Evolutionary conservation across 2,329 filamentous ascomycete genomes (phyloP).

Genomic region (Chaetothyriales sp.): DNA sequence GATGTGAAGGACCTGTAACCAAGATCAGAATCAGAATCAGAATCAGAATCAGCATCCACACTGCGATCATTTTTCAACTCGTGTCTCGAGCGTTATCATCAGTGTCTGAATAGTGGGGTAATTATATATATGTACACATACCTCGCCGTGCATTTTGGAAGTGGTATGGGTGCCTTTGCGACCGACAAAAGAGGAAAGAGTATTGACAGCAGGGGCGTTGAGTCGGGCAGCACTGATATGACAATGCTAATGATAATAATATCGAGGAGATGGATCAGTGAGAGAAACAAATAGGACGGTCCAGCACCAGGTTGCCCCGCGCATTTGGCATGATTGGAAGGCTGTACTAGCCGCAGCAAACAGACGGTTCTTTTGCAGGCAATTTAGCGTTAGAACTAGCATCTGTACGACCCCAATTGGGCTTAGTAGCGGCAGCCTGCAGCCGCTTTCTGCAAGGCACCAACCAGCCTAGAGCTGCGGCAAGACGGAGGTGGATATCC

Average conservation of each 20-base stretch:
- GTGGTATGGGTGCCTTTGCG: neutral
- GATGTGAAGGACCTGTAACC: constrained; percentile 46
- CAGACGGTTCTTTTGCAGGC: too few species aligned
- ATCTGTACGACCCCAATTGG: neutral
- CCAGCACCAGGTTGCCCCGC: neutral
- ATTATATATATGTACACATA: neutral
- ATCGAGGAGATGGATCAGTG: neutral
- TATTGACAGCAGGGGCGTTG: neutral
- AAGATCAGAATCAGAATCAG: constrained; percentile 4
- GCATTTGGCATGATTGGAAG: neutral
- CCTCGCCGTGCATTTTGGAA: neutral
- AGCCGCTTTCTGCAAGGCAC: neutral
- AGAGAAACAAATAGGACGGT: neutral
- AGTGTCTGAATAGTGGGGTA: neutral
- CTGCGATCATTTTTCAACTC: neutral
- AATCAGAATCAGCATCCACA: neutral
- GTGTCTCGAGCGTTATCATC: neutral
- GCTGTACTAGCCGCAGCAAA: too few species aligned
- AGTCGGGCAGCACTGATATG: too few species aligned
- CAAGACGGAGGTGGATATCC: neutral
- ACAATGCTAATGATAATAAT: too few species aligned
- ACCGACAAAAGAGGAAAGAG: neutral
- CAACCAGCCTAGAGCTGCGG: neutral
- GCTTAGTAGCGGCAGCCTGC: neutral
- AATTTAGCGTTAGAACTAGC: neutral